A percentile compares a stretch with the other conserved stretches of the same genome.
Conservation (phyloP, 1,284 basidiomycete species). For the Anthracocystis setariae region DNA sequence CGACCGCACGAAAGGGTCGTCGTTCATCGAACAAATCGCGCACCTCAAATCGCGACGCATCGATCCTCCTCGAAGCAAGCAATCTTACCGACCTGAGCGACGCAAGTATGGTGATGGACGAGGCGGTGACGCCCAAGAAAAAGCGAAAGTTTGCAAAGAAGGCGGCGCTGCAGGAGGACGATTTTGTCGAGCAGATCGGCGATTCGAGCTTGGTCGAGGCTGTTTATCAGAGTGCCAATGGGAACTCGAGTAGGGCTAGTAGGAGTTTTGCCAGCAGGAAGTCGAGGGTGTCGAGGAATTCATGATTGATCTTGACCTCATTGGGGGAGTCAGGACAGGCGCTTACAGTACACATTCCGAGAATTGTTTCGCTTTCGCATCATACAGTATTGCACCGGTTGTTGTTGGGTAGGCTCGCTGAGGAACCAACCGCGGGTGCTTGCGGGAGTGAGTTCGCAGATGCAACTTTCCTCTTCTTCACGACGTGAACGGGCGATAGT, state of each 20-base stretch:
- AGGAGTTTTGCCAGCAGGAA: conserved; percentile 12
- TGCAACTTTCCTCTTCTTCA: too few relatives aligned
- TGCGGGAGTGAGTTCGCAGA: too few relatives aligned
- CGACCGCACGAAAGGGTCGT: conserved; percentile 24
- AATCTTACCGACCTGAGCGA: conserved; percentile 40
- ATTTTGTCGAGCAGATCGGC: conserved; percentile 50
- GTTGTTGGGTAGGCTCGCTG: too few relatives aligned
- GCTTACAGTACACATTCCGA: too few relatives aligned
- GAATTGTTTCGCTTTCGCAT: too few relatives aligned
- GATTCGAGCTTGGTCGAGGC: conserved; percentile 47
- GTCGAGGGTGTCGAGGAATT: conserved; percentile 25
- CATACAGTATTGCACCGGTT: too few relatives aligned
- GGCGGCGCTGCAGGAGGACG: conserved; percentile 51
- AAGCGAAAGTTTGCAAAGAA: conserved; percentile 53
- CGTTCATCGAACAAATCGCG: conserved; percentile 35
- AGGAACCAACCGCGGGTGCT: too few relatives aligned
- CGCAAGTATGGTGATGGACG: conserved; percentile 35
- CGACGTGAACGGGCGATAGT: too few relatives aligned
- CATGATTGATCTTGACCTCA: not conserved
- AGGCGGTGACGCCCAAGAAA: conserved; percentile 29
- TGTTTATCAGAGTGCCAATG: conserved; percentile 25
- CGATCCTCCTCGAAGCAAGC: conserved; percentile 23
- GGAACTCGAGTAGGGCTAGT: conserved; percentile 9
- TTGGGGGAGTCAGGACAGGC: too few relatives aligned
- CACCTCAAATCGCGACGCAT: conserved; percentile 13